phyloP scores from a whole-genome alignment of 768 basidiomycete species.

The Psilocybe tampanensis region DNA sequence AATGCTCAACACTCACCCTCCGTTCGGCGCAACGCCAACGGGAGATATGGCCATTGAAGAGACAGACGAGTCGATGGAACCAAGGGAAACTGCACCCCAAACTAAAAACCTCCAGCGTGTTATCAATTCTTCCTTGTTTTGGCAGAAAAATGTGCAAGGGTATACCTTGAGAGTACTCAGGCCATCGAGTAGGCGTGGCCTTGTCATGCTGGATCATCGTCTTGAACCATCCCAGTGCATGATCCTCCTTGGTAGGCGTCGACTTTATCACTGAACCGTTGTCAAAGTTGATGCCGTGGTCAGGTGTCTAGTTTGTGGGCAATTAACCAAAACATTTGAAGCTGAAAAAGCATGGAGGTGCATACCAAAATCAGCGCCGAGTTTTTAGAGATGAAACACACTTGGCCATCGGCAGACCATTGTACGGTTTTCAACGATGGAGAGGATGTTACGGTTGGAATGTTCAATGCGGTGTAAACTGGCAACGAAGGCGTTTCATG shows the following conservation, averaged over 20 bases:
- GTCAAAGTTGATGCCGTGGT: slow-evolving; percentile 71
- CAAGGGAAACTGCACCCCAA: slow-evolving; percentile 69
- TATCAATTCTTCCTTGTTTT: background rate
- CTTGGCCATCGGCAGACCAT: slow-evolving; percentile 78
- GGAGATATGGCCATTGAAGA: slow-evolving; percentile 68
- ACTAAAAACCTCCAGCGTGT: slow-evolving; percentile 37
- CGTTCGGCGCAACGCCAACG: slow-evolving; percentile 57
- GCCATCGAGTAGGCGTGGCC: slow-evolving; percentile 42
- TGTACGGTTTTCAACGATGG: slow-evolving; percentile 65
- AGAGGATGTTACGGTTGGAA: slow-evolving; percentile 61
- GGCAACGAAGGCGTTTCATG: slow-evolving; percentile 8
- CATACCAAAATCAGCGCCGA: slow-evolving; percentile 72
- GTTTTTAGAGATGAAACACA: slow-evolving; percentile 64
- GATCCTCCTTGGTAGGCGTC: slow-evolving; percentile 33
- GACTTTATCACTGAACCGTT: slow-evolving; percentile 52
- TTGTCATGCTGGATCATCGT: slow-evolving; percentile 71
- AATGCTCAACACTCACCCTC: slow-evolving; percentile 48
- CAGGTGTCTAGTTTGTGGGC: slow-evolving; percentile 60
- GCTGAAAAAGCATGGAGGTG: background rate
- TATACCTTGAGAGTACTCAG: slow-evolving; percentile 51
- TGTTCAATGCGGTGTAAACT: slow-evolving; percentile 53
- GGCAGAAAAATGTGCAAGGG: background rate
- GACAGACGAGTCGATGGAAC: slow-evolving; percentile 71
- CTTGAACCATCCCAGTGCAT: slow-evolving; percentile 65
- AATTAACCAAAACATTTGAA: slow-evolving; percentile 1